Base-by-base conservation (phyloP, 2,329 filamentous ascomycete species). In the Botrytis galanthina region DNA sequence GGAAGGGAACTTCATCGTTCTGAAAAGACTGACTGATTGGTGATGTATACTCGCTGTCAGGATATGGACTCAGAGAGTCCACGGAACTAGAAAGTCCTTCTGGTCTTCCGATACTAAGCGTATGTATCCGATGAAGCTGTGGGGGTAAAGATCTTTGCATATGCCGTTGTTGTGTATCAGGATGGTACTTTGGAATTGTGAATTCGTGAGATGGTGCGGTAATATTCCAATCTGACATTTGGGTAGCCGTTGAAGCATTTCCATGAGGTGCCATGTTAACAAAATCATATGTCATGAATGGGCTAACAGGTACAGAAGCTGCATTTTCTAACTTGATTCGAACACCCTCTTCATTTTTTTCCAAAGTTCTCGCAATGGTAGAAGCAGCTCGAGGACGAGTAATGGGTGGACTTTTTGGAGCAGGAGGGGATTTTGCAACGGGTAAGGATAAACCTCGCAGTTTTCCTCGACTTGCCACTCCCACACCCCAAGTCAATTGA, bases 401-500 rank as follows among this genome's bases (percentile, higher is more conserved):
- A 35, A 74, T 59, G n/a, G 79, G 76, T 22, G 80, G 80, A 70
- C 79, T 82, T 72, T 76, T 79, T 12, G 85, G 82, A 4, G 83
- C 82, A 2, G 86, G 84, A 35, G 87, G 83, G 26, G 88, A 87
- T 81, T 90, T 90, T 73, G 89, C 89, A 75, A 91, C 87, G 74
- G 89, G 89, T 73, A 97, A 85, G 73, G 95, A 95, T 78, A 98
- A 86, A 57, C 95, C 95, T 75, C 95, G 90, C 76, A 98, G 90
- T 86, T 98, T 98, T 81, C 95, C 95, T 80, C 95, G 91, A 83
- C 95, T 98, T 73, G 95, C 95, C 74, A 98, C 95, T 70, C 95
- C 95, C 66, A 98, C 93, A 60, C 94, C 94, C 95, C 95, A 98
- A 64, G 95, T 98, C 83, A 98, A 87, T 78, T 95, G 95, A 26